Evolutionary conservation across 1,284 basidiomycete genomes (phyloP).

Genomic region (Coniferiporia weirii): DNA sequence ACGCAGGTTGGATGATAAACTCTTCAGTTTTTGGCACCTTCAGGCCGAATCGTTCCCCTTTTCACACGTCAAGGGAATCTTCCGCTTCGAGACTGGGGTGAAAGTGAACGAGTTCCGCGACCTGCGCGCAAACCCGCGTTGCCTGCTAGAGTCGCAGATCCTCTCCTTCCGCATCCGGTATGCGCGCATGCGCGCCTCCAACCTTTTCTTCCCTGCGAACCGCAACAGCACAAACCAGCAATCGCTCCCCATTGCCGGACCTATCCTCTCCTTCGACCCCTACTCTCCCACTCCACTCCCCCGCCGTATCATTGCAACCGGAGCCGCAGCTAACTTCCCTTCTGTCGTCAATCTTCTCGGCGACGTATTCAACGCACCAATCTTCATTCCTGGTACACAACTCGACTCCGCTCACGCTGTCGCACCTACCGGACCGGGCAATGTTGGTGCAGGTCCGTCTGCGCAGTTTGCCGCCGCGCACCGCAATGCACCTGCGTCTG

Average conservation of each 20-base stretch:
- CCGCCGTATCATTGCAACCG: conserved; percentile 41
- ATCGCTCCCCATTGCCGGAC: neutral
- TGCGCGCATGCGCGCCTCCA: conserved; percentile 46
- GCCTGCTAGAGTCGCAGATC: conserved; percentile 71
- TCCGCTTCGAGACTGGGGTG: conserved; percentile 77
- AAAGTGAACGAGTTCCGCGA: conserved; percentile 83
- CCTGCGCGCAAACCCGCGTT: conserved; percentile 77
- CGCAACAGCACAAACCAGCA: neutral
- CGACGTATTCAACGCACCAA: conserved; percentile 73
- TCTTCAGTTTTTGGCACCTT: conserved; percentile 81
- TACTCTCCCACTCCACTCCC: conserved; percentile 24
- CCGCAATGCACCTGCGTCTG: conserved; percentile 62
- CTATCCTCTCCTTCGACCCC: conserved; percentile 23
- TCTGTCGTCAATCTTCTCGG: conserved; percentile 72
- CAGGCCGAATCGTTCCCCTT: conserved; percentile 70
- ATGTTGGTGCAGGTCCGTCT: conserved; percentile 5
- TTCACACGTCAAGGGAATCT: conserved; percentile 78
- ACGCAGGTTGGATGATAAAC: conserved; percentile 74
- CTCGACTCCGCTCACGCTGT: conserved; percentile 66
- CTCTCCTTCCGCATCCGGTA: conserved; percentile 75
- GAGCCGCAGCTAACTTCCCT: conserved; percentile 78
- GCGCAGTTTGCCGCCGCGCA: conserved; percentile 35
- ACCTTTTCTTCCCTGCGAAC: conserved; percentile 10
- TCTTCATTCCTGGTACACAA: conserved; percentile 65
- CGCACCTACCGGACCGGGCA: conserved; percentile 24